Base-by-base conservation (phyloP, 176 grass and related monocot genomes). In the Chloris gayana region DNA sequence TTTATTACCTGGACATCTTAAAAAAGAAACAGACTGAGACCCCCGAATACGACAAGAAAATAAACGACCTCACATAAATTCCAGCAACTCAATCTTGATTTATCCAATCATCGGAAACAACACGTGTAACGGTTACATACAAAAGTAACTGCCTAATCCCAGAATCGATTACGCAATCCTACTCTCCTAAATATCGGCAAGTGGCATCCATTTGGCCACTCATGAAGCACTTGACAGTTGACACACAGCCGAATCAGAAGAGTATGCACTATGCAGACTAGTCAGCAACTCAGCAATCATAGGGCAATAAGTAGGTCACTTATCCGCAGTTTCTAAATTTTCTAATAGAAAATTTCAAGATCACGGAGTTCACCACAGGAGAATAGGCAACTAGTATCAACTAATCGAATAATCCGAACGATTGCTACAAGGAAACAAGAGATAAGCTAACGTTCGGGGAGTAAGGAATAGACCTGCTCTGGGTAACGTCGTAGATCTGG, bases 401-500 rank as follows among this genome's bases (percentile, higher is more conserved):
- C 15, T 4, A 81, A 72, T 50, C 58, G 47, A 75, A 76, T 30
- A 35, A 76, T 9, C 47, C 11, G 17, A 44, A 14, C 77, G 14
- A 64, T 8, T 5, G 60, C 17, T 10, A 10, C 42, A 66, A 12
- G 44, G 31, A 78, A 78, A n/a, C 24, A 35, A 19, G 53, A 26
- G 12, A 1, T 8, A 65, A 3, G 3, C 2, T 24, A 49, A 3
- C 33, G 72, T 70, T 77, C 51, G 12, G 10, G 38, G n/a, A 17
- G 24, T 14, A 21, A 25, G 59, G 18, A 46, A 31, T 17, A 47
- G 53, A 92, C 92, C 92, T 91, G 92, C 92, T 94, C 88, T 91
- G 92, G 3, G 92, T 87, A 77, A 94, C 92, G 63, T 94, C 92
- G 74, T 94, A 94, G 87, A 91, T 94, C 84, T 91, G 92, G 33